phyloP scores from a whole-genome alignment of 371 early-diverging fungal genomes.

The Fennellomyces sp. region DNA sequence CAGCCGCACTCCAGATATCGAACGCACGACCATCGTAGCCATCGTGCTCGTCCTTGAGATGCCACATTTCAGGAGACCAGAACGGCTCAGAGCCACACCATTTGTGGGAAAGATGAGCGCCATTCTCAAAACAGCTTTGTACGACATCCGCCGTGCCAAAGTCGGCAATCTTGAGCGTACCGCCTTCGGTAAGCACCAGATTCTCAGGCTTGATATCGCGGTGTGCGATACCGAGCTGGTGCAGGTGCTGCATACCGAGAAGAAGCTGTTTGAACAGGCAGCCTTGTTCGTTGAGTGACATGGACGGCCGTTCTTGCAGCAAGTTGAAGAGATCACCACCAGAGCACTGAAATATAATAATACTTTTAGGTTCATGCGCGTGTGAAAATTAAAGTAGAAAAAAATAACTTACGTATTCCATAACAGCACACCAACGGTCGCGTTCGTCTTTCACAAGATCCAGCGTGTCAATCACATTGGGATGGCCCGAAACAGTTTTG shows the following conservation, averaged over 20 bases:
- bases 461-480: conserved; percentile 70
- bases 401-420: conserved; percentile 63
- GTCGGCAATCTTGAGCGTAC: conserved; percentile 95
- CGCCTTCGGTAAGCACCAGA: conserved; percentile 80
- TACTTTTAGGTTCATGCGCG: neutral
- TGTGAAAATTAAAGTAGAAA: conserved; percentile 1
- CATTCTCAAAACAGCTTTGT: conserved; percentile 71
- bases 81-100: conserved; percentile 90
- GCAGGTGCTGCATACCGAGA: conserved; percentile 94
- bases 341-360: conserved; percentile 41
- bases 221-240: conserved; percentile 88
- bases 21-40: conserved; percentile 82
- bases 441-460: conserved; percentile 68
- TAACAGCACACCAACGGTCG: conserved; percentile 62
- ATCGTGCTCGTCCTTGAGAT: conserved; percentile 37
- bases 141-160: conserved; percentile 97
- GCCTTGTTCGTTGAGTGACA: conserved; percentile 47
- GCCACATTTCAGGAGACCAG: conserved; percentile 87
- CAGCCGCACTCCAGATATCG: conserved; percentile 87
- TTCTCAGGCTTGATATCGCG: conserved; percentile 95
- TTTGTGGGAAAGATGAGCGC: conserved; percentile 70
- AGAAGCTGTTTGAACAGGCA: conserved; percentile 87
- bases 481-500: conserved; percentile 62
- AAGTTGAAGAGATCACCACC: conserved; percentile 68
- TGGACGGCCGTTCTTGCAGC: conserved; percentile 33